Percentiles rank a stretch among this genome's conserved stretches.
These are phyloP conservation scores for Plantago lanceolata DNA, from an alignment of 305 asterid genomes.

Conservation along the genomic window DNA sequence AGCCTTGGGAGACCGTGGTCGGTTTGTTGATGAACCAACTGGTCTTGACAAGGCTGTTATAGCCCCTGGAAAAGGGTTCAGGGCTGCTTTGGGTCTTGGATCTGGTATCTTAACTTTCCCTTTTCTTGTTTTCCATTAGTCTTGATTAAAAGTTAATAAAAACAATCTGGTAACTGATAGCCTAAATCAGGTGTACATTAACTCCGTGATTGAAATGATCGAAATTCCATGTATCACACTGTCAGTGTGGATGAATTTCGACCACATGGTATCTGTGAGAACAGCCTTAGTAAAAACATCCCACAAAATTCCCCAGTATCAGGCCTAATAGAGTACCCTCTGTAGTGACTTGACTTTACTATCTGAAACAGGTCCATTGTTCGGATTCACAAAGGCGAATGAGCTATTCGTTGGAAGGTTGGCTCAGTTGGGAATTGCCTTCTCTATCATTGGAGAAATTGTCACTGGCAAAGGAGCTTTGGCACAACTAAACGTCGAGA, in stretches of 20 bases:
- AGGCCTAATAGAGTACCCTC: background rate
- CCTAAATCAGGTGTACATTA: background rate
- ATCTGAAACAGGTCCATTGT: constrained; percentile 55
- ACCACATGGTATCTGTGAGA: background rate
- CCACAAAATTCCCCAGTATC: too few species aligned
- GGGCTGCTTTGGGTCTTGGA: constrained; percentile 59
- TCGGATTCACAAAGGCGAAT: constrained; percentile 89
- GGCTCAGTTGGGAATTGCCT: constrained; percentile 91
- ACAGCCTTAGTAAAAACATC: background rate
- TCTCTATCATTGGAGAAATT: constrained; percentile 84
- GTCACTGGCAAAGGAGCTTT: constrained; percentile 88
- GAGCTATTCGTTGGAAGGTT: constrained; percentile 93
- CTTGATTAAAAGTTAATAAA: background rate
- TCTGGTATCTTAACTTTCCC: constrained; percentile 28
- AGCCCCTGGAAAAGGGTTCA: constrained; percentile 60
- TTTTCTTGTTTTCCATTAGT: background rate
- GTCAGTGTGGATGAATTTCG: background rate
- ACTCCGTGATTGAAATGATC: background rate
- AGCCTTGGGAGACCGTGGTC: constrained; percentile 87
- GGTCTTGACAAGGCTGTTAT: constrained; percentile 68
- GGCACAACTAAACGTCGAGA: constrained; percentile 88
- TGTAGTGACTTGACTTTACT: background rate
- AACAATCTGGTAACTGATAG: too few species aligned
- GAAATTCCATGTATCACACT: too few species aligned
- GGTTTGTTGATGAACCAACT: constrained; percentile 60